Conservation (phyloP, 257 asterid genomes). For the Penstemon newberryi region DNA sequence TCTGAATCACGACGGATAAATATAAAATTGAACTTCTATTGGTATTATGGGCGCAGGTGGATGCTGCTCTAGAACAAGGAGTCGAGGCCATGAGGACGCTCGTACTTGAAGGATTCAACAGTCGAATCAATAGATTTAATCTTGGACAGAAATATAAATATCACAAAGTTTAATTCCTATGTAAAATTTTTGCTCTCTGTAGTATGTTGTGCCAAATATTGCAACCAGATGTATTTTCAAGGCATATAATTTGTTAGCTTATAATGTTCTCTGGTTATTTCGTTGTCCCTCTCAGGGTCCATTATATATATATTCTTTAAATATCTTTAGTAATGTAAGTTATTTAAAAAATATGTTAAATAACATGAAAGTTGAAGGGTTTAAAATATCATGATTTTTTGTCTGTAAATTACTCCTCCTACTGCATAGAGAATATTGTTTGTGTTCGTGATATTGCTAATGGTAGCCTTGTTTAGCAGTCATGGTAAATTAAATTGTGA, state of each 20-base stretch:
- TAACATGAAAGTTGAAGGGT: too few species aligned
- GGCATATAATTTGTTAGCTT: background rate
- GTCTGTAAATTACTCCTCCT: too few species aligned
- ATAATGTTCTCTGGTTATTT: background rate
- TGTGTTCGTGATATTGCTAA: too few species aligned
- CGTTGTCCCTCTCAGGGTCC: background rate
- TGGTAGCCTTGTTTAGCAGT: too few species aligned
- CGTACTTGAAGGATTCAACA: constrained; percentile 70
- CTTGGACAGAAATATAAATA: constrained; percentile 94
- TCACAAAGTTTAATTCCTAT: constrained; percentile 53
- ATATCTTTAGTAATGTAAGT: too few species aligned
- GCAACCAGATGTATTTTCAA: background rate
- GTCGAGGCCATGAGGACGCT: constrained; percentile 71
- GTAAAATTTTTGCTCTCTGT: background rate
- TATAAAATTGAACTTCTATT: background rate
- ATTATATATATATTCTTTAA: too few species aligned
- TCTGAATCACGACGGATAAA: background rate
- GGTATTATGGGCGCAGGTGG: constrained; percentile 47
- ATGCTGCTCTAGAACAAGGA: constrained; percentile 86
- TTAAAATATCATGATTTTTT: too few species aligned
- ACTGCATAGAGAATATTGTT: too few species aligned
- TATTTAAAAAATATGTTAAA: too few species aligned
- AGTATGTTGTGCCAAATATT: background rate
- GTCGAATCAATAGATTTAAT: constrained; percentile 72
- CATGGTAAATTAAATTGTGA: too few species aligned